Base-by-base conservation (phyloP, 2,329 filamentous ascomycete species). In the Calonectria naviculata region DNA sequence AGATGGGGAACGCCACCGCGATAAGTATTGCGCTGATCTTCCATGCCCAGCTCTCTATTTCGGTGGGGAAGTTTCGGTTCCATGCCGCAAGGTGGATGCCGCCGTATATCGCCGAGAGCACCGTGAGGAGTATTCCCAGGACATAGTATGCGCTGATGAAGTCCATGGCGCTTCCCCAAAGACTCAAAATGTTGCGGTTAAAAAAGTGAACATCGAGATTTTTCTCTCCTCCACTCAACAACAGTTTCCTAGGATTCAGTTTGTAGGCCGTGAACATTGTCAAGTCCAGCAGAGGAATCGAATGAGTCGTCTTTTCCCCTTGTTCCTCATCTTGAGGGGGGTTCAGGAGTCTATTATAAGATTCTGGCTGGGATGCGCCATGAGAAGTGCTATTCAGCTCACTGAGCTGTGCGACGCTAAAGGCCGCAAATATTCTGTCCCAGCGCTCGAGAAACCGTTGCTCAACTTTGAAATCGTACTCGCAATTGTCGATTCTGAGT, bases 61-160 rank as follows among this genome's bases (percentile, higher is more conserved):
- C 17, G 0, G 58, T 65, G 9, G 69, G 49, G 21, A 71, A 71
- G 13, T 28, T 38, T 24, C 29, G 41, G 21, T 34, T 61, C 36
- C 56, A 52, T 4, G 54, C 69, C 5, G 46, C 5, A 12, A 71
- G 54, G 24, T 71, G 69, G 3, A 71, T 49, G 4, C 69, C 69
- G 4, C 65, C 69, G 34, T 71, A 68, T 29, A 65, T 34, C 3
- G 47, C 65, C 3, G 65, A 60, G 15, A 68, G 69, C 10, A 68
- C 29, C 3, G 68, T 24, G 8, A 71, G 36, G 3, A 71, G 17
- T 21, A 65, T 58, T 8, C 46, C 60, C n/a, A 62, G 34, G 5
- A 70, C 29, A 3, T 46, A 56, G 36, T 54, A 54, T 17, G 28
- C 31, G 3, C 60, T 41, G 36, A 70, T 56, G 42, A 70, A 66